Conservation (phyloP, 2,329 filamentous ascomycete species). For the Trichophyton verrucosum region DNA sequence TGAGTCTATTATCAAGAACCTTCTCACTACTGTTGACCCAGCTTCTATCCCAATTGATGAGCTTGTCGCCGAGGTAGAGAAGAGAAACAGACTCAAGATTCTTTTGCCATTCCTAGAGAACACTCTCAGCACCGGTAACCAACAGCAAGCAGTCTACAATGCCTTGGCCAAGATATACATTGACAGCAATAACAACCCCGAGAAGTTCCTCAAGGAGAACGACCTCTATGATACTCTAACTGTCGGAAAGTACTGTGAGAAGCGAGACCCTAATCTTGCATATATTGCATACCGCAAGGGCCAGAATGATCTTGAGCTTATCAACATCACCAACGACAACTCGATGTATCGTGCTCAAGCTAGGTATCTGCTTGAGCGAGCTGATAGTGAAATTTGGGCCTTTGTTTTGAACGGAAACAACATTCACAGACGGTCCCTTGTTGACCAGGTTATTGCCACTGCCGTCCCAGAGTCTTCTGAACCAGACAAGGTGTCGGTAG, state of each 20-base stretch:
- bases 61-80: constrained; percentile 88
- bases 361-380: constrained; percentile 81
- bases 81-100: constrained; percentile 87
- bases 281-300: constrained; percentile 95
- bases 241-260: constrained; percentile 97
- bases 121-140: constrained; percentile 76
- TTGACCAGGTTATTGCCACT: constrained; percentile 92
- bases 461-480: constrained; percentile 88
- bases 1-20: constrained; percentile 86
- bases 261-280: constrained; percentile 89
- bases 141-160: constrained; percentile 94
- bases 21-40: constrained; percentile 73
- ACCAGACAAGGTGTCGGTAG: constrained; percentile 86
- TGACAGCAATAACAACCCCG: constrained; percentile 94
- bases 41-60: constrained; percentile 84
- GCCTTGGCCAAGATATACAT: constrained; percentile 99
- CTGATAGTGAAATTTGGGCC: constrained; percentile 80
- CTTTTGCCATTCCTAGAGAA: constrained; percentile 91
- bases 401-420: constrained; percentile 96
- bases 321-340: constrained; percentile 98
- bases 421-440: constrained; percentile 78
- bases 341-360: constrained; percentile 99
- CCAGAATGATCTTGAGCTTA: constrained; percentile 91
- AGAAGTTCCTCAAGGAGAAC: constrained; percentile 95
- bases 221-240: constrained; percentile 85